Evolutionary conservation across 2,329 filamentous ascomycete genomes (phyloP), one percentile per base, ranked within the genome.

Genomic region (Hyphodiscus sp.): DNA sequence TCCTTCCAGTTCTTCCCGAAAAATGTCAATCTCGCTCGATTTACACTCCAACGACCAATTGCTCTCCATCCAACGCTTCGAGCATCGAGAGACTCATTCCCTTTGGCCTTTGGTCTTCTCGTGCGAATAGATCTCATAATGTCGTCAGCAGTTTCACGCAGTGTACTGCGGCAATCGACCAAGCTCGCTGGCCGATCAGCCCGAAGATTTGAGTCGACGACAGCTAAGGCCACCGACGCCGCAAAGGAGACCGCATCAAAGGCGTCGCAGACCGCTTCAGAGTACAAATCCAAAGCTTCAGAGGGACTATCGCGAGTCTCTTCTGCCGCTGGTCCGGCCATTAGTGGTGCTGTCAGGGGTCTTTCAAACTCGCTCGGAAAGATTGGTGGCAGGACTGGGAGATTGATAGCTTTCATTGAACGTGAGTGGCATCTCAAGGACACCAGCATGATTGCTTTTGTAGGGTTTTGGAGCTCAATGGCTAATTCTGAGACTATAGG

Each of bases 221-320:
- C 77, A 57, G 52, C 71, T 56, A 76, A 77, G 69, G 74, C 75
- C 59, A 65, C 71, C 57, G 71, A 75, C 58, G 69, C 73, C 47
- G 71, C 71, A 51, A 71, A 73, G 65, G 70, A 74, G 43, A 65
- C 71, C 53, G 69, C 72, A 41, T 65, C 71, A 47, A 66, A 78
- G 66, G 72, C 73, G 47, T 65, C 70, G 18, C 62, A 72, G 44
- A 66, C 72, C 29, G 73, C 74, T 45, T 69, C 74, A 60, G 72
- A 79, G 58, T 72, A 73, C 65, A 67, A 74, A 47, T 67, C 77
- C 65, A 90, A 90, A 79, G 91, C 90, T 55, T 80, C 85, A 61
- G 80, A 95, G 74, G 90, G 91, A 61, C 82, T 96, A 52, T 89
- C 87, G 65, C 84, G 85, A 69, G 91, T 94, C 66, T 79, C 86